Evolutionary conservation across 2,329 filamentous ascomycete species (phyloP).

Genomic region (Fusarium sp.): DNA sequence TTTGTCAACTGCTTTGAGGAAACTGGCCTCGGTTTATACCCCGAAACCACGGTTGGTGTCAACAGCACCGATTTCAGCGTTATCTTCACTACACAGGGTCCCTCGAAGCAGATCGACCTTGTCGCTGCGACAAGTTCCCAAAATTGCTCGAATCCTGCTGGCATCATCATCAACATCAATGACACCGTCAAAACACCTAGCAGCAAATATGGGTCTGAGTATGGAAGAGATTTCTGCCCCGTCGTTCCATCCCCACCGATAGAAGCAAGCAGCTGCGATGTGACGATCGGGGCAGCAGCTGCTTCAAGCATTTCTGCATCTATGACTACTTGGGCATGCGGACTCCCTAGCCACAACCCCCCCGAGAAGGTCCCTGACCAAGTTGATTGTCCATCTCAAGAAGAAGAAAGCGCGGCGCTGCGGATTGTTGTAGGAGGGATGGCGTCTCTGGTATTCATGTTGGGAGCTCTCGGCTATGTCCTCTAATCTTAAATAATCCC

Average conservation of each 20-base stretch:
- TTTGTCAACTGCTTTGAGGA: background rate
- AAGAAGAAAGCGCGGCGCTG: background rate
- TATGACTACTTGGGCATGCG: background rate
- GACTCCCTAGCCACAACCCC: too few relatives aligned
- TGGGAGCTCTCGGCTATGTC: slow-evolving; percentile 5
- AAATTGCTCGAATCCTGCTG: background rate
- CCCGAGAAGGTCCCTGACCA: background rate
- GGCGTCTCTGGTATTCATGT: background rate
- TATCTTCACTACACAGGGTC: slow-evolving; percentile 13
- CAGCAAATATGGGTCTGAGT: background rate
- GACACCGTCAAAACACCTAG: background rate
- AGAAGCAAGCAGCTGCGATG: background rate
- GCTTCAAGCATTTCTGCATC: background rate
- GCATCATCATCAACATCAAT: too few relatives aligned
- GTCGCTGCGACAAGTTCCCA: background rate
- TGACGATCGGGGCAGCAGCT: background rate
- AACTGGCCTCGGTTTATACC: too few relatives aligned
- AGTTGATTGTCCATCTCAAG: background rate
- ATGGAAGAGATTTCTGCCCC: background rate
- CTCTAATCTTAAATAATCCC: too few relatives aligned
- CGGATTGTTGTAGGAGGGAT: background rate
- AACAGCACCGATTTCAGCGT: background rate
- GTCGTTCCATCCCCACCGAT: background rate
- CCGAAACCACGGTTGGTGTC: background rate
- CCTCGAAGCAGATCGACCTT: slow-evolving; percentile 7